A percentile compares a stretch with the other conserved stretches of the same genome.
Evolutionary conservation across 441 rosid species (phyloP).

Genomic region (Pelargonium citronellum): DNA sequence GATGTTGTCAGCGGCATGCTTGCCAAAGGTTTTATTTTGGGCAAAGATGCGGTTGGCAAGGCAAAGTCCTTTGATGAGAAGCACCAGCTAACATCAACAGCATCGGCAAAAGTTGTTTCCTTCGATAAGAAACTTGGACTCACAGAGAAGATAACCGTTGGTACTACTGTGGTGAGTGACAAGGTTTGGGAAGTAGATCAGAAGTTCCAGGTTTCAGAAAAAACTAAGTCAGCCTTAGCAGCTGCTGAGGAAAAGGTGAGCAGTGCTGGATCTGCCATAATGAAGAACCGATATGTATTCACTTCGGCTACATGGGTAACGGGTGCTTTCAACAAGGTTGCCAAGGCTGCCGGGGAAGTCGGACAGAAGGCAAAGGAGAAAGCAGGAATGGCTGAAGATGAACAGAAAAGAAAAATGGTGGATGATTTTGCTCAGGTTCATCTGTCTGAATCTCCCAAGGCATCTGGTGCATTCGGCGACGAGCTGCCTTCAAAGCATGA

Average conservation of each 20-base stretch:
- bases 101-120: conserved; percentile 67
- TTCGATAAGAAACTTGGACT: conserved; percentile 70
- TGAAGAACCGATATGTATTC: conserved; percentile 68
- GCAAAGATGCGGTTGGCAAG: conserved; percentile 71
- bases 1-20: conserved; percentile 76
- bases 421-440: conserved; percentile 55
- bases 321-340: conserved; percentile 67
- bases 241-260: conserved; percentile 72
- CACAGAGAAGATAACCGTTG: conserved; percentile 61
- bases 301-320: conserved; percentile 68
- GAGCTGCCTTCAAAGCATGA: conserved; percentile 45
- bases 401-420: conserved; percentile 47
- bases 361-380: conserved; percentile 85
- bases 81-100: conserved; percentile 65
- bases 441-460: conserved; percentile 52
- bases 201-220: conserved; percentile 82
- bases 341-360: conserved; percentile 81
- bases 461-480: conserved; percentile 20
- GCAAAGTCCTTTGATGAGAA: conserved; percentile 75
- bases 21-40: conserved; percentile 71
- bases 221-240: conserved; percentile 73
- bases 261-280: conserved; percentile 68
- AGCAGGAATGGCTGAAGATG: conserved; percentile 57
- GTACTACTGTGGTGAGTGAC: conserved; percentile 53
- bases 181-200: conserved; percentile 83